Percentiles rank a stretch among this genome's conserved stretches.
Conservation (phyloP, 495 filamentous ascomycete genomes). For the Aspergillus sparsus region DNA sequence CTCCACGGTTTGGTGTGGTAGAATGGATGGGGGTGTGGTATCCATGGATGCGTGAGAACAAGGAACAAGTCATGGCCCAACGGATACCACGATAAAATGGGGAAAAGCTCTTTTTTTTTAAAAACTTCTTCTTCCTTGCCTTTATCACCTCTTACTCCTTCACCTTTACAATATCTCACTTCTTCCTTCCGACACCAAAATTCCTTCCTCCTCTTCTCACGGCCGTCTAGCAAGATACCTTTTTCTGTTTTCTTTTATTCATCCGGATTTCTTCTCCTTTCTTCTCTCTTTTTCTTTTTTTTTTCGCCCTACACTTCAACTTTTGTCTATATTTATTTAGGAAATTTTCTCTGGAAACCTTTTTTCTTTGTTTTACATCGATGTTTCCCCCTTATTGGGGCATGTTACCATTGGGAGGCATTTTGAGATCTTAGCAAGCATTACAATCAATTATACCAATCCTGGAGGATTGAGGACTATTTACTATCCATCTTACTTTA, state of each 20-base stretch:
- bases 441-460: not conserved
- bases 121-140: constrained; percentile 3
- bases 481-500: not conserved
- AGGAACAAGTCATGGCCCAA: constrained; percentile 24
- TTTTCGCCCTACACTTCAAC: not conserved
- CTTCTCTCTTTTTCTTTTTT: constrained; percentile 1
- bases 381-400: not conserved
- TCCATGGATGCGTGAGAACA: constrained; percentile 45
- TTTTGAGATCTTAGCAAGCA: constrained; percentile 17
- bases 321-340: not conserved
- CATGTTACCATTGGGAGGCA: constrained; percentile 16
- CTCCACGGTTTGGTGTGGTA: constrained; percentile 39
- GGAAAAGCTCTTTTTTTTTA: constrained; percentile 2
- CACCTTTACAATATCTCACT: not conserved
- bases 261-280: too few relatives aligned
- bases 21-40: constrained; percentile 46
- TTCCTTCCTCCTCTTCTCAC: constrained; percentile 3
- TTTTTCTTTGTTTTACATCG: constrained; percentile 1
- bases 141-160: constrained; percentile 1
- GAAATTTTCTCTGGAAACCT: not conserved
- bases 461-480: not conserved
- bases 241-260: constrained; percentile 1
- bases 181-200: not conserved
- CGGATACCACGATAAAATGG: constrained; percentile 14
- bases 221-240: constrained; percentile 10